phyloP scores from a whole-genome alignment of 192 early-diverging fungal genomes.

The Cladochytrium replicatum region DNA sequence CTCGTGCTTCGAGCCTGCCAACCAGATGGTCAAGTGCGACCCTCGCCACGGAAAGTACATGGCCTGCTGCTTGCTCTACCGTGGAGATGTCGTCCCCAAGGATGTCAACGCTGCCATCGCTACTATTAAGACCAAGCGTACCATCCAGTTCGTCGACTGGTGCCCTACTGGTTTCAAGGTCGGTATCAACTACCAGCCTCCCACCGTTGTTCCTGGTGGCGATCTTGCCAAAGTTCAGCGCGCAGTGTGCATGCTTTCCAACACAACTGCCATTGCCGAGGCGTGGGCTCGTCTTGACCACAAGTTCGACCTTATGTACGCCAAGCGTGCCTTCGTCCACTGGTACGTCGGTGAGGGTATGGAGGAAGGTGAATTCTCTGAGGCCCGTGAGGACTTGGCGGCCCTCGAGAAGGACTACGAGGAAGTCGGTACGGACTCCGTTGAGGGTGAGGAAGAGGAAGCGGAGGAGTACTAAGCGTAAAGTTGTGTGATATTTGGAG shows the following conservation, averaged over 20 bases:
- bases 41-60: conserved; percentile 98
- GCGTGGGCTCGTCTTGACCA: conserved; percentile 98
- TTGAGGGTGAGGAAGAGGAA: conserved; percentile 74
- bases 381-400: conserved; percentile 99
- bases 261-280: conserved; percentile 99
- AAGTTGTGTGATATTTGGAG: too few relatives aligned
- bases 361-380: conserved; percentile 99
- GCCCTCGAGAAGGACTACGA: conserved; percentile 99
- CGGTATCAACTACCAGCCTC: conserved; percentile 93
- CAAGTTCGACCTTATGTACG: conserved; percentile 99
- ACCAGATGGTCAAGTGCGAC: conserved; percentile 99
- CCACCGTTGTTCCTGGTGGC: conserved; percentile 81
- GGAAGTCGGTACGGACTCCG: conserved; percentile 96
- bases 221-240: conserved; percentile 95
- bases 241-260: conserved; percentile 97
- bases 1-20: conserved; percentile 93
- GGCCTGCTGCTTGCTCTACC: conserved; percentile 98
- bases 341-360: conserved; percentile 99
- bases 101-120: conserved; percentile 88
- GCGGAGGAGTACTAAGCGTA: conserved; percentile 41
- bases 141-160: conserved; percentile 98
- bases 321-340: conserved; percentile 99
- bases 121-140: conserved; percentile 88
- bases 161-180: conserved; percentile 99
- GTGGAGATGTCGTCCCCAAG: conserved; percentile 98